These are phyloP conservation scores for Backusella westeae DNA, from an alignment of 192 early-diverging fungal genomes.

Conservation along the genomic window DNA sequence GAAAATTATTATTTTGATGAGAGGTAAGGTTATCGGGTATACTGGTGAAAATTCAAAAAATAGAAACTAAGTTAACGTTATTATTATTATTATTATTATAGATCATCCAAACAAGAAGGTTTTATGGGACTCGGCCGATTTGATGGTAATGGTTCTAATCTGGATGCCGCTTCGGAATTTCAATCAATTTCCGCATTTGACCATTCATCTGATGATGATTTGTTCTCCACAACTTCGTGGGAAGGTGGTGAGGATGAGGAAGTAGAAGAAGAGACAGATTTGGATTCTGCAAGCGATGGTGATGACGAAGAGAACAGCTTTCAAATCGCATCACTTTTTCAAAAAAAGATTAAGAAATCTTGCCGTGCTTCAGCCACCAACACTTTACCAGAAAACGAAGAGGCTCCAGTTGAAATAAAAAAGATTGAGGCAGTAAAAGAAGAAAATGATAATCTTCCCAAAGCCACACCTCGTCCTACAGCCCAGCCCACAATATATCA, in stretches of 20 bases:
- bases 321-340: not conserved
- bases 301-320: not conserved
- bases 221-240: slow-evolving; percentile 15
- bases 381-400: slow-evolving; percentile 1
- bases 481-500: slow-evolving; percentile 61
- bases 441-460: not conserved
- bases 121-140: not conserved
- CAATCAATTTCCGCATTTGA: slow-evolving; percentile 1
- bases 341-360: not conserved
- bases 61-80: not conserved
- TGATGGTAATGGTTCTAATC: not conserved
- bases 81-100: not conserved
- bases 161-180: slow-evolving; percentile 5
- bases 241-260: slow-evolving; percentile 14
- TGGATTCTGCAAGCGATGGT: not conserved
- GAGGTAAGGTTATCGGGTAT: slow-evolving; percentile 8
- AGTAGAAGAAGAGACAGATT: not conserved
- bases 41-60: not conserved
- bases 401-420: not conserved
- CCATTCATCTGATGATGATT: slow-evolving; percentile 10
- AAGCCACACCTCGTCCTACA: slow-evolving; percentile 22
- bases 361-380: not conserved
- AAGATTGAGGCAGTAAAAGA: not conserved
- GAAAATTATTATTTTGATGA: slow-evolving; percentile 8
- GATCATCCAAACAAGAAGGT: not conserved